Conservation (phyloP, 495 filamentous ascomycete genomes). For the Aspergillus leporis region DNA sequence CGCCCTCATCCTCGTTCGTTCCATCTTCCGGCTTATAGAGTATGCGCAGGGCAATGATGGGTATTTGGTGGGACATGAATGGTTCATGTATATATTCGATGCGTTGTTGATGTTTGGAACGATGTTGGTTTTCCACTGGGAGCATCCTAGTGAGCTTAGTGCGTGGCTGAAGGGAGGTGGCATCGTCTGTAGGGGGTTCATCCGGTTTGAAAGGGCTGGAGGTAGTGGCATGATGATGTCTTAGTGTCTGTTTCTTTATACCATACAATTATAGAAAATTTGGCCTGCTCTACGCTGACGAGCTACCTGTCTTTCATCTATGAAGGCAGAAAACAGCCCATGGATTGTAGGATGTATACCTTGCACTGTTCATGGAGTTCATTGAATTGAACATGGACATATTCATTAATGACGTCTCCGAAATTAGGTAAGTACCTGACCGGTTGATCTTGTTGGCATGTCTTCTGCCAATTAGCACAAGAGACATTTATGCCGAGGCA, state of each 20-base stretch:
- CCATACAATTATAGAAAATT: too few relatives aligned
- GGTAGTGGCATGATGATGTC: not conserved
- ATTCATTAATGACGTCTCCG: too few relatives aligned
- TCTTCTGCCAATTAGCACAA: too few relatives aligned
- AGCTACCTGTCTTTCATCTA: too few relatives aligned
- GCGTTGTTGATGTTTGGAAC: slow-evolving; percentile 9
- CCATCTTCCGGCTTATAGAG: slow-evolving; percentile 14
- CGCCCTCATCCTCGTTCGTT: slow-evolving; percentile 14
- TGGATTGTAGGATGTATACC: too few relatives aligned
- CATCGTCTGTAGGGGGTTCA: not conserved
- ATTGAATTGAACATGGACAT: too few relatives aligned
- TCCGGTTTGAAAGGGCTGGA: not conserved
- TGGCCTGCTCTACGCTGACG: too few relatives aligned
- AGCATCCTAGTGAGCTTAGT: slow-evolving; percentile 2
- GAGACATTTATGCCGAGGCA: too few relatives aligned
- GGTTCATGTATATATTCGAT: slow-evolving; percentile 16
- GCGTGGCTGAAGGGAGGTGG: not conserved
- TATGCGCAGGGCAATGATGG: slow-evolving; percentile 15
- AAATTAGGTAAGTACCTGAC: too few relatives aligned
- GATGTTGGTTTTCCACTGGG: not conserved
- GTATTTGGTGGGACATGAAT: slow-evolving; percentile 11
- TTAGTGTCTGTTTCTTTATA: not conserved
- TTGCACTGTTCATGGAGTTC: too few relatives aligned
- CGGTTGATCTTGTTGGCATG: too few relatives aligned
- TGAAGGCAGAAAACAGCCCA: too few relatives aligned